These are phyloP conservation scores for Pelargonium citronellum DNA, from an alignment of 441 rosid species.

Conservation along the genomic window DNA sequence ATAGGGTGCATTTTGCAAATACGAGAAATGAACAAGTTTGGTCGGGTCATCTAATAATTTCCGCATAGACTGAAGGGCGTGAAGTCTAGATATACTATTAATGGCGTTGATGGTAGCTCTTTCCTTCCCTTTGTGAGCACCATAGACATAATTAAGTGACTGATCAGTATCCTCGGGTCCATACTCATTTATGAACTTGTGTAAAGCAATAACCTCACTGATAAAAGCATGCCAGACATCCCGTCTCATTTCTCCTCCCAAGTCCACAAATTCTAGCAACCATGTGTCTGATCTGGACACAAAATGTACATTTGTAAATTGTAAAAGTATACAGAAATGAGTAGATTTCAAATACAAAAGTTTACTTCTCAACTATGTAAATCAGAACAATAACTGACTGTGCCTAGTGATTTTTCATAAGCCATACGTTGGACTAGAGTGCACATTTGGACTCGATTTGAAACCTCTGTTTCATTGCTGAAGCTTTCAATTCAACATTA, in stretches of 20 bases:
- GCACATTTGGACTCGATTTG: no score
- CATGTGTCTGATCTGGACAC: slow-evolving; percentile 58
- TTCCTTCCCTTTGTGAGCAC: slow-evolving; percentile 77
- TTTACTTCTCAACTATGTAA: slow-evolving; percentile 1
- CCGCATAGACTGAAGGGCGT: slow-evolving; percentile 75
- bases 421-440: neutral
- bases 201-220: slow-evolving; percentile 69
- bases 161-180: slow-evolving; percentile 63
- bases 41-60: slow-evolving; percentile 82
- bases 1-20: slow-evolving; percentile 65
- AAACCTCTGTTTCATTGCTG: no score
- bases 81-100: slow-evolving; percentile 79
- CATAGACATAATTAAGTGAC: slow-evolving; percentile 57
- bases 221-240: slow-evolving; percentile 91
- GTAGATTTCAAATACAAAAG: slow-evolving; percentile 3
- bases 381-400: slow-evolving; percentile 12
- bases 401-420: neutral
- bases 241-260: slow-evolving; percentile 91
- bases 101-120: slow-evolving; percentile 56
- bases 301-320: slow-evolving; percentile 17
- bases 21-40: slow-evolving; percentile 80
- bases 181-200: slow-evolving; percentile 63
- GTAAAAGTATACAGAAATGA: neutral
- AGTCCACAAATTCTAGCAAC: slow-evolving; percentile 93
- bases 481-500: no score